Evolutionary conservation across 306 rosid species (phyloP).

Genomic region (Corylus heterophylla): DNA sequence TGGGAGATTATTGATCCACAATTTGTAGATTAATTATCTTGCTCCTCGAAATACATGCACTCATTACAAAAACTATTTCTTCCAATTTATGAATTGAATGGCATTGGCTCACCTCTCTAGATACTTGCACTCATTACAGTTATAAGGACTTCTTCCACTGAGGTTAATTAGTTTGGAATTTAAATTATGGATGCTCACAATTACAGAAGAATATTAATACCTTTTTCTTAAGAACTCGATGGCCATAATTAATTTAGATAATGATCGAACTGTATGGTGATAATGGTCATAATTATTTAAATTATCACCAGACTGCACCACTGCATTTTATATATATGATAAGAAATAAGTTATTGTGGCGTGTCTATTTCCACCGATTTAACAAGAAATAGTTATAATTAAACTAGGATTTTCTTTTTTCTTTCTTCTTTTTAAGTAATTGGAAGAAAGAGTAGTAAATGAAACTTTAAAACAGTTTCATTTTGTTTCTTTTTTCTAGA

Average conservation of each 20-base stretch:
- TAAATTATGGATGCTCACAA: not conserved
- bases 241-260: slow-evolving; percentile 9
- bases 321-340: slow-evolving; percentile 5
- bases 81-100: not conserved
- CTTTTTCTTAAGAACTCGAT: not conserved
- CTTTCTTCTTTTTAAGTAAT: too few species aligned
- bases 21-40: not conserved
- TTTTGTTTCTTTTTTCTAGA: too few species aligned
- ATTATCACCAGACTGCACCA: slow-evolving; percentile 4
- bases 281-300: slow-evolving; percentile 4
- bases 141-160: not conserved
- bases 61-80: too few species aligned
- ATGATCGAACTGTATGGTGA: not conserved
- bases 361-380: too few species aligned
- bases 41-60: too few species aligned
- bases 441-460: too few species aligned
- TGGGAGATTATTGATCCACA: not conserved
- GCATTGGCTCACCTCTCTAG: not conserved
- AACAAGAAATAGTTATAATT: too few species aligned
- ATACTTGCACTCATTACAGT: not conserved
- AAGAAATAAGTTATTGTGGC: not conserved
- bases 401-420: too few species aligned
- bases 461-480: too few species aligned
- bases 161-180: not conserved
- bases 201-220: not conserved